Evolutionary conservation across 1,284 basidiomycete genomes (phyloP), one percentile per base, ranked within the genome.

Genomic region (Cutaneotrichosporon mucoides): DNA sequence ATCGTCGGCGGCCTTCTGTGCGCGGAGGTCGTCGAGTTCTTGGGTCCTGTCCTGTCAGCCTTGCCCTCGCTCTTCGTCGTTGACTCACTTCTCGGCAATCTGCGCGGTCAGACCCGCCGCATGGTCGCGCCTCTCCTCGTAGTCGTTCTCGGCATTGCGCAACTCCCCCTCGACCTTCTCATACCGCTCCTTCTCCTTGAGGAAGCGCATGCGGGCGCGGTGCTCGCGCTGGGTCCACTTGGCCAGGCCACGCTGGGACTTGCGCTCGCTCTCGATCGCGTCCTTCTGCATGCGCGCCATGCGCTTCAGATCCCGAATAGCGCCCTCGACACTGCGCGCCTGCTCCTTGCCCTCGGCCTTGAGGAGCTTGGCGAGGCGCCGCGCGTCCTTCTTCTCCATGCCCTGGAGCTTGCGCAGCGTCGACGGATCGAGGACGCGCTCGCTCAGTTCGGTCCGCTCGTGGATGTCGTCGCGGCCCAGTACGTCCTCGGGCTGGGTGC

Each of bases 1-100:
- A 62, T 80, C 79, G 64, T 80, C 79, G 5, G 77, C 77, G 16
- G 77, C 78, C 72, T 80, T 80, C 56, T 77, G 75, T 10, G 71
- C 73, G 56, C 79, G 67, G 37, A 80, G 61, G 60, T 79, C 76
- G 60, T 81, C 79, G 42, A 80, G 70, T 58, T 81, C 79, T 59
- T 76, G 70, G 8, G 75, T 76, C 68, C 79, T 76, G 58, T 7
- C 9, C 34, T 47, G 54, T 52, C 36, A 55, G 53, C 49, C 7
- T 38, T 24, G 24, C 24, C 24, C 24, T 41, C 33, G 6, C 37
- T 10, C 8, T 6, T 34, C 10, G 9, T 6, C 10, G 35, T 51
- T 64, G 5, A 55, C 59, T 47, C 36, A 56, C 57, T 53, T 52
- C 62, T 76, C 75, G 2, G 75, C 75, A 4, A 76, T 67, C 59